Base-by-base conservation (phyloP, 768 basidiomycete genomes). In the Suillus decipiens region DNA sequence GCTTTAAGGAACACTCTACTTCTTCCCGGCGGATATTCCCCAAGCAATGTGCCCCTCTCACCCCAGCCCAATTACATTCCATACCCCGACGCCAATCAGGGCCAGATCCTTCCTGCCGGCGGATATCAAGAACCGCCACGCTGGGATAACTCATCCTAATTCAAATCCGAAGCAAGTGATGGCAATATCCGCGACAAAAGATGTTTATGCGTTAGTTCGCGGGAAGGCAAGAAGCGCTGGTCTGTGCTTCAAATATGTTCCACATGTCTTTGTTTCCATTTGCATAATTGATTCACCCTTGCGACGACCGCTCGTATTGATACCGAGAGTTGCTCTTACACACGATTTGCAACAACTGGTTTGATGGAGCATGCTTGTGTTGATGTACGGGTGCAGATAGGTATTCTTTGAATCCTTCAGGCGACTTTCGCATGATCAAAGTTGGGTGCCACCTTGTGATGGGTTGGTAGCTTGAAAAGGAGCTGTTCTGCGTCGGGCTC, bases 31-130 rank as follows among this genome's bases (percentile, higher is more conserved):
- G 58, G 51, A 12, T 62, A 72, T 57, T 54, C 64, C 43, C 36
- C 65, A 15, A 17, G 50, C 19, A 59, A 37, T 12, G 34, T 60
- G 28, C 3, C 63, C 43, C 63, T 51, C 6, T 63, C 72, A 2
- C 66, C 66, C 33, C 72, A 67, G 39, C 62, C 73, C 6, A 68
- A 67, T 33, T 66, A 64, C 61, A 48, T 1, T 36, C 19, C 63
- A 12, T 61, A 70, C n/a, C 73, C 72, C 12, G 37, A 24, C 15
- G 58, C 34, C 22, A 37, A 64, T 22, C 73, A 68, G 43, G 41
- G 39, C 2, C 70, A 57, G 33, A 57, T 59, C 37, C 63, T 61
- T 7, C 28, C 61, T 42, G 61, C 60, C 2, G 45, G 47, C 36
- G 67, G 63, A 33, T 68, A 70, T 55, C 67, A 64, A 60, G 28